phyloP scores from a whole-genome alignment of 371 early-diverging fungal species.

The Mortierella sp. region DNA sequence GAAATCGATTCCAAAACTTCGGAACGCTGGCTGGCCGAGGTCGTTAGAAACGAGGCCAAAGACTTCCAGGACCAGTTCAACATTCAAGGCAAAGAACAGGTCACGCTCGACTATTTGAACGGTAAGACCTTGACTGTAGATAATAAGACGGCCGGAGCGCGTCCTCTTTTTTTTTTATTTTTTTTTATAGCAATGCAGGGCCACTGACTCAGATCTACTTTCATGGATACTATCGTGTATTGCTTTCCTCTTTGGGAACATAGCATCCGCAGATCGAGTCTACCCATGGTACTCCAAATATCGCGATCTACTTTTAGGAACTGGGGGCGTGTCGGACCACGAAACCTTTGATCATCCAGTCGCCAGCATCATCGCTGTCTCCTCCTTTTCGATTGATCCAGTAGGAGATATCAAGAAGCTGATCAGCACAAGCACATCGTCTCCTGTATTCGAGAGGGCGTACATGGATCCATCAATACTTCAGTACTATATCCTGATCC shows the following conservation, averaged over 20 bases:
- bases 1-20: conserved; percentile 66
- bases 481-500: conserved; percentile 79
- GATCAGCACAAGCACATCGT: conserved; percentile 63
- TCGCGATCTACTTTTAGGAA: conserved; percentile 70
- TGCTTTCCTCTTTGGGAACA: not conserved
- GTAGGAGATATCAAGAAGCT: conserved; percentile 72
- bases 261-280: conserved; percentile 59
- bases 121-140: conserved; percentile 53
- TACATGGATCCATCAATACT: conserved; percentile 75
- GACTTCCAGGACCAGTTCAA: conserved; percentile 29
- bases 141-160: conserved; percentile 17
- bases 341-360: conserved; percentile 96
- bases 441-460: conserved; percentile 69
- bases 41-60: conserved; percentile 53
- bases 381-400: conserved; percentile 83
- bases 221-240: too few relatives aligned
- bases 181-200: too few relatives aligned
- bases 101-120: conserved; percentile 59
- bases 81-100: conserved; percentile 52
- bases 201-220: not conserved
- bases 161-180: too few relatives aligned
- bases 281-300: conserved; percentile 94
- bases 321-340: conserved; percentile 82
- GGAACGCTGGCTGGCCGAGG: conserved; percentile 65
- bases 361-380: conserved; percentile 83